These are phyloP conservation scores for Neonectria sp. DNA, from an alignment of 2,329 filamentous ascomycete genomes.

Conservation along the genomic window DNA sequence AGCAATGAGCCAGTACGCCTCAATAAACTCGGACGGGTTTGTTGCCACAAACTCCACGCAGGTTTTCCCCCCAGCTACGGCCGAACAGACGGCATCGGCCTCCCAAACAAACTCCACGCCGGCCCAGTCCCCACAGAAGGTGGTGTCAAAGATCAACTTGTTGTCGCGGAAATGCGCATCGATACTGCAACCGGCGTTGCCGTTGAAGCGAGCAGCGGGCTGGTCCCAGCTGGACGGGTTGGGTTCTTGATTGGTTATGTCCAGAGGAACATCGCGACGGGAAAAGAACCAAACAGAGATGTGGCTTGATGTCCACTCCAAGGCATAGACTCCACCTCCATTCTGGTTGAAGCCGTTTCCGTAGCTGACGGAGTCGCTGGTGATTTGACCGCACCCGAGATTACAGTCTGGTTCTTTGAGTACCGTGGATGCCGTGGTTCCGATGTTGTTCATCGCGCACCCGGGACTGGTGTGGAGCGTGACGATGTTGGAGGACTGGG, in stretches of 20 bases:
- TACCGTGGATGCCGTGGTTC: slow-evolving; percentile 59
- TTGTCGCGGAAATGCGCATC: slow-evolving; percentile 75
- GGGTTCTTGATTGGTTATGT: slow-evolving; percentile 70
- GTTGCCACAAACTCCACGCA: slow-evolving; percentile 78
- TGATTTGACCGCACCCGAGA: slow-evolving; percentile 69
- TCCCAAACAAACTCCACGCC: slow-evolving; percentile 69
- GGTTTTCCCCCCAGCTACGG: slow-evolving; percentile 63
- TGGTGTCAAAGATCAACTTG: slow-evolving; percentile 81
- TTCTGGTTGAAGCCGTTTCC: slow-evolving; percentile 75
- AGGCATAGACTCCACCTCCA: slow-evolving; percentile 75
- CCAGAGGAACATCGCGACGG: slow-evolving; percentile 70
- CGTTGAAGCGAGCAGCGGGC: slow-evolving; percentile 75
- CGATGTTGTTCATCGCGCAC: slow-evolving; percentile 66
- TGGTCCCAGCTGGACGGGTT: slow-evolving; percentile 74
- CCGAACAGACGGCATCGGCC: slow-evolving; percentile 65
- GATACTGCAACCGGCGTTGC: slow-evolving; percentile 77
- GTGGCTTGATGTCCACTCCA: slow-evolving; percentile 76
- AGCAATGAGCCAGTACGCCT: slow-evolving; percentile 81
- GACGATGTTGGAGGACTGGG: slow-evolving; percentile 67
- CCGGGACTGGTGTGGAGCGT: slow-evolving; percentile 74
- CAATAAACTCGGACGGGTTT: slow-evolving; percentile 75
- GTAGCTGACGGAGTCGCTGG: slow-evolving; percentile 59
- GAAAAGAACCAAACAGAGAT: slow-evolving; percentile 86
- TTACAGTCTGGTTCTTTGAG: slow-evolving; percentile 68
- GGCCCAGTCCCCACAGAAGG: slow-evolving; percentile 87